Evolutionary conservation across 495 filamentous ascomycete genomes (phyloP).

Genomic region (Penicillium verhagenii): DNA sequence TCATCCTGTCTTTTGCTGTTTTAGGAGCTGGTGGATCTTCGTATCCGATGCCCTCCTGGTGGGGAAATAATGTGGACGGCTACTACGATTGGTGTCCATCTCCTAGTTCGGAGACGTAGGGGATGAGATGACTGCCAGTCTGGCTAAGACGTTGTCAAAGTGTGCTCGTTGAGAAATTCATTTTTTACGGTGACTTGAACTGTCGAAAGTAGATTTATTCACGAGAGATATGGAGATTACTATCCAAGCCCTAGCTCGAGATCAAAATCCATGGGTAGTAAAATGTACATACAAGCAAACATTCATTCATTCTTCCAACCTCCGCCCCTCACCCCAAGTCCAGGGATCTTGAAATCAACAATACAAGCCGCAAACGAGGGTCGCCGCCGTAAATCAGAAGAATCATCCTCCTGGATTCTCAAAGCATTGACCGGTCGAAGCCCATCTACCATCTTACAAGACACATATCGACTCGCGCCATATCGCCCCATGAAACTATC

Average conservation of each 20-base stretch:
- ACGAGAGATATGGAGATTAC: too few relatives aligned
- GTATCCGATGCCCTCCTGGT: conserved; percentile 42
- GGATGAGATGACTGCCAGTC: too few relatives aligned
- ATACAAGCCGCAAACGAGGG: conserved; percentile 43
- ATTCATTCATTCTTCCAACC: conserved; percentile 17
- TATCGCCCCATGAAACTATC: conserved; percentile 30
- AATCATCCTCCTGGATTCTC: conserved; percentile 3
- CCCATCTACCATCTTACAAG: conserved; percentile 1
- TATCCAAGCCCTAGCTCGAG: too few relatives aligned
- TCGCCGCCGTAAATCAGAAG: conserved; percentile 19
- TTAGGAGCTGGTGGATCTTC: conserved; percentile 45
- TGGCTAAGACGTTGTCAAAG: too few relatives aligned
- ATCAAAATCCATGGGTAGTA: too few relatives aligned
- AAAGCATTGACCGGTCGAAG: conserved; percentile 8
- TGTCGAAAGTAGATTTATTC: too few relatives aligned
- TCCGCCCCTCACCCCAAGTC: conserved; percentile 25
- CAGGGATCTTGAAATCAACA: conserved; percentile 42
- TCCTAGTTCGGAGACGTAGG: too few relatives aligned
- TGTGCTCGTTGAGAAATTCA: too few relatives aligned
- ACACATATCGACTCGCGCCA: conserved; percentile 17
- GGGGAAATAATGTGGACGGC: conserved; percentile 45
- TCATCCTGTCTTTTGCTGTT: conserved; percentile 59
- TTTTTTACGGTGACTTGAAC: too few relatives aligned
- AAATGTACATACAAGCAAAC: too few relatives aligned
- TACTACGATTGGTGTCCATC: too few relatives aligned